These are phyloP conservation scores for Parafenestella ontariensis DNA, from an alignment of 2,329 filamentous ascomycete species.

Conservation along the genomic window DNA sequence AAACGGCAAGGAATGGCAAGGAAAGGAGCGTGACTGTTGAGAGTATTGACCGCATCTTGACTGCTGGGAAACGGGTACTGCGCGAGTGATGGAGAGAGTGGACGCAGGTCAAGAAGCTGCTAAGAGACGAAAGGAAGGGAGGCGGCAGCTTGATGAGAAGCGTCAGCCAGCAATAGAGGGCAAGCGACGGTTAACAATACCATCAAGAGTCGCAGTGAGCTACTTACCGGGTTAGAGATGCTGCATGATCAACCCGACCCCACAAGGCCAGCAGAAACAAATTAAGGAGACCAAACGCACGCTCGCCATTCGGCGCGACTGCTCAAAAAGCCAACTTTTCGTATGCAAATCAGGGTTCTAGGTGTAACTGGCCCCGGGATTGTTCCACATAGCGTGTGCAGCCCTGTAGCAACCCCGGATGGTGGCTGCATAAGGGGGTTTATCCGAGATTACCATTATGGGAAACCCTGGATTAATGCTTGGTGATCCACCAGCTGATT, in stretches of 20 bases:
- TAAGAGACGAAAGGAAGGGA: conserved; percentile 15
- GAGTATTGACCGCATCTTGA: conserved; percentile 35
- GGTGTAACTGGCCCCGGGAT: conserved; percentile 22
- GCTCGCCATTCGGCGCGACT: conserved; percentile 15
- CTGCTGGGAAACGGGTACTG: not conserved
- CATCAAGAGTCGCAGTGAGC: conserved; percentile 23
- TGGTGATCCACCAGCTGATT: conserved; percentile 19
- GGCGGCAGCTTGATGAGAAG: conserved; percentile 25
- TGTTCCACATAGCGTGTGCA: conserved; percentile 18
- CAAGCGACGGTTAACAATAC: conserved; percentile 30
- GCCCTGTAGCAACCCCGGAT: conserved; percentile 31
- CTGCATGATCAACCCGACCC: conserved; percentile 20
- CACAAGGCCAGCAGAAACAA: conserved; percentile 23
- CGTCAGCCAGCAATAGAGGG: conserved; percentile 22
- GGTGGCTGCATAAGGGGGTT: conserved; percentile 32
- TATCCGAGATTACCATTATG: conserved; percentile 45
- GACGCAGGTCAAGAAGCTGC: conserved; percentile 33
- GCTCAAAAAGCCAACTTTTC: conserved; percentile 34
- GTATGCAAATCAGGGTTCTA: conserved; percentile 24
- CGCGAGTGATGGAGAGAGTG: conserved; percentile 19
- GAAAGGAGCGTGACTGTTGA: conserved; percentile 40
- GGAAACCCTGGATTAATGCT: conserved; percentile 30
- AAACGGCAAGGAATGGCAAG: conserved; percentile 42
- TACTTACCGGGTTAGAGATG: conserved; percentile 32
- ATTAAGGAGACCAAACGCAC: conserved; percentile 37